phyloP scores from a whole-genome alignment of 2,329 filamentous ascomycete genomes.

The Xylariaceae sp. region DNA sequence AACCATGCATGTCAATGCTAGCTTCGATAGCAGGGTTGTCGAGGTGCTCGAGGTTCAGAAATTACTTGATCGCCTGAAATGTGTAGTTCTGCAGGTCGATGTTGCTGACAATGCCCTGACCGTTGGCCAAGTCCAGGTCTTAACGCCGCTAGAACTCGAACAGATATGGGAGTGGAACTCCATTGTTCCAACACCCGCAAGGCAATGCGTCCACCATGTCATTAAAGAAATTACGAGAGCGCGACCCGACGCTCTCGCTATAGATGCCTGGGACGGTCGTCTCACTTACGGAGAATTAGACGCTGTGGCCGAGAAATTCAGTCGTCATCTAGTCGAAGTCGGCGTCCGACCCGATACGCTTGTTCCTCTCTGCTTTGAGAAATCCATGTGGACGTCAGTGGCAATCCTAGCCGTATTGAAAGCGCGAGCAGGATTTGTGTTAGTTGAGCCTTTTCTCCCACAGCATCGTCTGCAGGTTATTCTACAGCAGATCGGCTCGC shows the following conservation, averaged over 20 bases:
- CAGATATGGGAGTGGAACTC: neutral
- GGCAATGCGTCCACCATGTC: neutral
- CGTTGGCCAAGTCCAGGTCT: neutral
- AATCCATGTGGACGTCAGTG: neutral
- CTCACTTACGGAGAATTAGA: neutral
- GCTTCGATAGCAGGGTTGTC: neutral
- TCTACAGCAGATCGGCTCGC: neutral
- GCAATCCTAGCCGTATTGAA: neutral
- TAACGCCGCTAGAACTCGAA: neutral
- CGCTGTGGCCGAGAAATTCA: neutral
- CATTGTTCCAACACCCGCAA: neutral
- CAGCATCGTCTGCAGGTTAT: neutral
- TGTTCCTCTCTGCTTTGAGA: neutral
- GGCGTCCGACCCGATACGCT: neutral
- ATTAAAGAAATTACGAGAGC: neutral
- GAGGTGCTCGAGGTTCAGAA: neutral
- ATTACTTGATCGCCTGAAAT: neutral
- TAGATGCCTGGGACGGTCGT: neutral
- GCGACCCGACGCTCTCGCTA: neutral
- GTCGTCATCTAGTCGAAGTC: neutral
- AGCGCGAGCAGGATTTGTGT: neutral
- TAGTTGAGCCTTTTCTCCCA: neutral
- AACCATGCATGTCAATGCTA: neutral
- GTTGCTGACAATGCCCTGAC: neutral
- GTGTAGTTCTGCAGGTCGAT: neutral